A percentile compares a stretch with the other conserved stretches of the same genome.
These are phyloP conservation scores for Tulasnella calospora DNA, from an alignment of 768 basidiomycete genomes.

Conservation along the genomic window DNA sequence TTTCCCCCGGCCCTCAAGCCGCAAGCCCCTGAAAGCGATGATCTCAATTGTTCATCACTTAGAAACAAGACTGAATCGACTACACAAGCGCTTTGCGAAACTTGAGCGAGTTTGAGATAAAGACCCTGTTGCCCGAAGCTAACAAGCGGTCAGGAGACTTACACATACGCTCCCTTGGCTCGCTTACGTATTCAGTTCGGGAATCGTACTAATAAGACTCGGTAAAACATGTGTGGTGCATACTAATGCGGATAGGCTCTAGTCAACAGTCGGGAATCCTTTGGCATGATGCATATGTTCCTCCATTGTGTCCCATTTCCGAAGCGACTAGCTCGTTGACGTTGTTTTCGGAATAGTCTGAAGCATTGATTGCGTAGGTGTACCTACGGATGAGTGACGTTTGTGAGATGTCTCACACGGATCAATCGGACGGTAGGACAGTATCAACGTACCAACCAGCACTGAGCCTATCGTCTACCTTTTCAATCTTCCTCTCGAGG, in stretches of 20 bases:
- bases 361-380: neutral
- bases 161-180: no score
- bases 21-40: neutral
- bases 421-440: neutral
- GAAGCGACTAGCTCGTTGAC: constrained; percentile 19
- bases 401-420: no score
- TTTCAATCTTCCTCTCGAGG: neutral
- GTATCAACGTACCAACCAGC: neutral
- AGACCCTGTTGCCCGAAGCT: neutral
- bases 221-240: neutral
- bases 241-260: neutral
- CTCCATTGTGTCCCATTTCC: constrained; percentile 18
- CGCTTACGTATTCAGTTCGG: no score
- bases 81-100: neutral
- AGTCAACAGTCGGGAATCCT: neutral
- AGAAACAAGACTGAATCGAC: neutral
- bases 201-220: no score
- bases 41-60: neutral
- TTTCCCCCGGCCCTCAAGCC: neutral
- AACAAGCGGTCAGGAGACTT: neutral
- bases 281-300: neutral
- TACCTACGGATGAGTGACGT: neutral
- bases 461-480: neutral
- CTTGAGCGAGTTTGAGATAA: neutral
- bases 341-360: constrained; percentile 12